Evolutionary conservation across 2,329 filamentous ascomycete species (phyloP).

Genomic region (Fusarium longipes): DNA sequence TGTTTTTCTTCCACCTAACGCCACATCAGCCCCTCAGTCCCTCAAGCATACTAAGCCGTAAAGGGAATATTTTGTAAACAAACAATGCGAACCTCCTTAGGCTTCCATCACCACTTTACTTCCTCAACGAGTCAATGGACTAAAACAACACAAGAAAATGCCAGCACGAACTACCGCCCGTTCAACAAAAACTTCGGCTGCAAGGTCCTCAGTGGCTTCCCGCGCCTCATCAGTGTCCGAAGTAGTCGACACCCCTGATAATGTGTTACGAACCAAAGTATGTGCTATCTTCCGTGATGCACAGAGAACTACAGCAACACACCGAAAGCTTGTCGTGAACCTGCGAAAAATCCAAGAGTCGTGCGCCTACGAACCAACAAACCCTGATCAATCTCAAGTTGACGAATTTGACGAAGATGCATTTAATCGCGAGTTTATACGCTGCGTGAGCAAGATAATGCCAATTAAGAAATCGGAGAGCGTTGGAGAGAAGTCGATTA

Average conservation of each 20-base stretch:
- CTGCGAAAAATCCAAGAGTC: constrained; percentile 91
- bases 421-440: constrained; percentile 86
- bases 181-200: constrained; percentile 59
- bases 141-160: constrained; percentile 53
- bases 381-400: constrained; percentile 61
- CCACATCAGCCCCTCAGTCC: constrained; percentile 20
- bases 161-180: constrained; percentile 61
- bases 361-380: constrained; percentile 74
- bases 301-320: constrained; percentile 88
- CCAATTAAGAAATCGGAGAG: constrained; percentile 91
- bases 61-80: constrained; percentile 49
- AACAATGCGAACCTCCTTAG: constrained; percentile 37
- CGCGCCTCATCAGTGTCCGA: constrained; percentile 71
- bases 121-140: constrained; percentile 11
- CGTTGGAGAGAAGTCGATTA: constrained; percentile 85
- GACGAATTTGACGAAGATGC: constrained; percentile 84
- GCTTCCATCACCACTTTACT: constrained; percentile 8
- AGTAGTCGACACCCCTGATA: constrained; percentile 78
- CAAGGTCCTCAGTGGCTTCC: constrained; percentile 60
- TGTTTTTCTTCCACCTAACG: background rate
- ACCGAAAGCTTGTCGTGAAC: constrained; percentile 88
- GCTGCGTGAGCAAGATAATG: constrained; percentile 85
- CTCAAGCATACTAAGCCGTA: constrained; percentile 43
- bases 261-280: constrained; percentile 77
- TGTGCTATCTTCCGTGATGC: constrained; percentile 81